Conservation (phyloP, 352 stramenopile genomes). For the Phytopythium montanum region DNA sequence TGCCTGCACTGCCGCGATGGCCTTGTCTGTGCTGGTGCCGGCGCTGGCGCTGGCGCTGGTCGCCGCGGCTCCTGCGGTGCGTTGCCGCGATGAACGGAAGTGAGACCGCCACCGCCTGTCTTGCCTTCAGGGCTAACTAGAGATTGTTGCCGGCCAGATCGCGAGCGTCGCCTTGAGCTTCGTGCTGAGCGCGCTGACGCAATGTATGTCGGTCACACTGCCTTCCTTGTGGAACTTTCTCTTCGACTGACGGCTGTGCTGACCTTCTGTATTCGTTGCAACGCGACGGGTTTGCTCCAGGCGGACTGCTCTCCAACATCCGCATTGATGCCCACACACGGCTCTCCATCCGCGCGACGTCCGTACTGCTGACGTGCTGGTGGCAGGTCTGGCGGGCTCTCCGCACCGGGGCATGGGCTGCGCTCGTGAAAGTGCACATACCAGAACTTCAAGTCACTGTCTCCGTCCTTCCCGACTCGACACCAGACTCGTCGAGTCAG, state of each 20-base stretch:
- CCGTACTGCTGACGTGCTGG: slow-evolving; percentile 55
- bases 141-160: background rate
- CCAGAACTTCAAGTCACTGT: slow-evolving; percentile 26
- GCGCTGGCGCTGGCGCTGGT: background rate
- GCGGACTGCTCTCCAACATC: slow-evolving; percentile 49
- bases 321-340: slow-evolving; percentile 26
- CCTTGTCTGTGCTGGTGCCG: background rate
- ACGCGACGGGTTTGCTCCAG: slow-evolving; percentile 13
- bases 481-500: background rate
- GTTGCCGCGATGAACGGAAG: background rate
- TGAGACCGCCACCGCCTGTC: background rate
- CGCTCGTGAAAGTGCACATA: slow-evolving; percentile 41
- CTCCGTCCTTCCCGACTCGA: slow-evolving; percentile 9
- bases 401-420: slow-evolving; percentile 30
- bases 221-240: background rate
- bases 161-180: background rate
- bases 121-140: background rate
- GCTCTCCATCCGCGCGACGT: slow-evolving; percentile 34
- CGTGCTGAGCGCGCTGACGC: slow-evolving; percentile 16
- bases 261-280: background rate
- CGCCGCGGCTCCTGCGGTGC: background rate
- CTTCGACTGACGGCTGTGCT: background rate
- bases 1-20: background rate
- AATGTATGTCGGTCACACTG: slow-evolving; percentile 5
- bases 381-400: slow-evolving; percentile 47